Evolutionary conservation across 2,329 filamentous ascomycete species (phyloP).

Genomic region (Plenodomus tracheiphilus): DNA sequence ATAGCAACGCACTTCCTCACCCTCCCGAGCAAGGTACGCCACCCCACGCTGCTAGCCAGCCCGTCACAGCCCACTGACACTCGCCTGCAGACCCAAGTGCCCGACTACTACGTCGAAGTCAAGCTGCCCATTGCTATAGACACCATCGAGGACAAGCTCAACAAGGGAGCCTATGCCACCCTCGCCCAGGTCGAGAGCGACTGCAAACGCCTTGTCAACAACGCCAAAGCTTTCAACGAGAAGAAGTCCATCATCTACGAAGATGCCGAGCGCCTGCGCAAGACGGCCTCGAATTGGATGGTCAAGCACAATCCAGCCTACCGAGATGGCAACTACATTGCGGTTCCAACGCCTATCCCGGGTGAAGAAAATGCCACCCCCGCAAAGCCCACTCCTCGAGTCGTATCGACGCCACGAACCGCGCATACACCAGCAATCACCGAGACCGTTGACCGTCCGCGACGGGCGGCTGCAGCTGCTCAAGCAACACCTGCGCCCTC

Average conservation of each 20-base stretch:
- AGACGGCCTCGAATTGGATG: conserved; percentile 87
- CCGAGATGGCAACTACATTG: conserved; percentile 65
- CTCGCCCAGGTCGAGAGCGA: conserved; percentile 80
- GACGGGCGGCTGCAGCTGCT: conserved; percentile 33
- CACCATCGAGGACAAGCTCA: conserved; percentile 74
- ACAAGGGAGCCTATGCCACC: conserved; percentile 67
- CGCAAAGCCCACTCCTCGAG: conserved; percentile 32
- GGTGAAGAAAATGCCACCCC: conserved; percentile 50
- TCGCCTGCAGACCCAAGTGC: conserved; percentile 56
- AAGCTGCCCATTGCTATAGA: conserved; percentile 78
- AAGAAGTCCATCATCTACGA: conserved; percentile 73
- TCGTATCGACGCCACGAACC: conserved; percentile 29
- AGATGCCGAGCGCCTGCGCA: conserved; percentile 84
- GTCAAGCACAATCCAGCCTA: conserved; percentile 84
- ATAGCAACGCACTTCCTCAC: conserved; percentile 77
- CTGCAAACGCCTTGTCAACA: conserved; percentile 84
- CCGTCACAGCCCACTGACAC: conserved; percentile 20
- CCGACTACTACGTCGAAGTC: conserved; percentile 77
- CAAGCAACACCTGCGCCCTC: conserved; percentile 40
- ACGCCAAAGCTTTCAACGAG: conserved; percentile 82
- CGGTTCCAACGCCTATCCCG: conserved; percentile 73
- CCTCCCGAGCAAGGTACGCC: conserved; percentile 61
- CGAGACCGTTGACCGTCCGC: conserved; percentile 35
- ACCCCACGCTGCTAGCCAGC: conserved; percentile 7
- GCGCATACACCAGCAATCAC: conserved; percentile 25